phyloP scores from a whole-genome alignment of 2,329 filamentous ascomycete species.

The Colletotrichum melonis region DNA sequence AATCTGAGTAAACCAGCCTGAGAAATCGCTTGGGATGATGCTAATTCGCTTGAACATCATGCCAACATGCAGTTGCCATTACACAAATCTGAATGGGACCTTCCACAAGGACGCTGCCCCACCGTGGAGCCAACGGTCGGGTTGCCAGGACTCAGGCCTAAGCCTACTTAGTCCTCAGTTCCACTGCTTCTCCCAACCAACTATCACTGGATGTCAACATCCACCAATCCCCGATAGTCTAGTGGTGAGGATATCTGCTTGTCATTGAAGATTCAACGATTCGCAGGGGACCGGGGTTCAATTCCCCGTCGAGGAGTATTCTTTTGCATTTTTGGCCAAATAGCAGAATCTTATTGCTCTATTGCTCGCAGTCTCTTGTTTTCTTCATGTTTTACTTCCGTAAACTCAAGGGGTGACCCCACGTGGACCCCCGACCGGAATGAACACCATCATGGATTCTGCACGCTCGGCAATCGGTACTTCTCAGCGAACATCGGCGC shows the following conservation, averaged over 20 bases:
- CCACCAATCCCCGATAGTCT: slow-evolving; percentile 14
- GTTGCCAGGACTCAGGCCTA: neutral
- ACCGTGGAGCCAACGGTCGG: neutral
- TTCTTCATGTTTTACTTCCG: neutral
- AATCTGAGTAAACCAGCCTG: neutral
- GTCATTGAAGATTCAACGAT: neutral
- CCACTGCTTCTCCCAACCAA: accelerated
- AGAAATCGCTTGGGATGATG: neutral
- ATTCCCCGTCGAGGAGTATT: slow-evolving; percentile 17
- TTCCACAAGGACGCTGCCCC: neutral
- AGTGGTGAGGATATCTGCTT: slow-evolving; percentile 31
- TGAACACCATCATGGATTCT: neutral
- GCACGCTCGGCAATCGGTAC: slow-evolving; percentile 15
- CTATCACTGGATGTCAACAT: neutral
- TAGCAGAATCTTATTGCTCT: neutral
- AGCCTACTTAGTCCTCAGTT: neutral
- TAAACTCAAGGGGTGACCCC: neutral
- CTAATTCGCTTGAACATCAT: neutral
- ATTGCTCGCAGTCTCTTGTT: neutral
- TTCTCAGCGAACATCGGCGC: slow-evolving; percentile 34
- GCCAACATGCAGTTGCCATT: neutral
- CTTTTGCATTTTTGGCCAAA: neutral
- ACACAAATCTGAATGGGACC: neutral
- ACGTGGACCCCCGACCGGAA: neutral
- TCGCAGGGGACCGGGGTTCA: slow-evolving; percentile 3